phyloP scores from a whole-genome alignment of 164 flowering plant species.

The Protea cynaroides region DNA sequence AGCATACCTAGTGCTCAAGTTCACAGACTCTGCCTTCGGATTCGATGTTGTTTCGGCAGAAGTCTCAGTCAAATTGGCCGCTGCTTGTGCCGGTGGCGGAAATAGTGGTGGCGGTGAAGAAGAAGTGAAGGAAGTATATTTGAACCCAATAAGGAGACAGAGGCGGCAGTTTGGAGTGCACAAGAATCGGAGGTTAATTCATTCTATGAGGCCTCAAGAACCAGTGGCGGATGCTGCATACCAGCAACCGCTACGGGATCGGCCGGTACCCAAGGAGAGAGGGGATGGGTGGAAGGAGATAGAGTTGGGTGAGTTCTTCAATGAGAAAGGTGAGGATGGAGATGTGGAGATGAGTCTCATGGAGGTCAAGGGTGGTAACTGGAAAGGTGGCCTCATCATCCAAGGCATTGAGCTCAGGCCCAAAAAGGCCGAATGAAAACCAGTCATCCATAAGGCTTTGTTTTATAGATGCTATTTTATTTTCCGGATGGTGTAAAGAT shows the following conservation, averaged over 20 bases:
- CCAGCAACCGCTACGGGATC: too few species aligned
- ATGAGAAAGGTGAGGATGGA: slow-evolving; percentile 14
- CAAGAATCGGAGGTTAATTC: too few species aligned
- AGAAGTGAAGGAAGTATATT: too few species aligned
- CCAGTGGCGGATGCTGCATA: too few species aligned
- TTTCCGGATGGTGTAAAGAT: too few species aligned
- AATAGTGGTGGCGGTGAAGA: too few species aligned
- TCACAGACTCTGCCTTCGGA: slow-evolving; percentile 3
- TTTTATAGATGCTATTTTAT: too few species aligned
- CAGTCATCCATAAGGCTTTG: too few species aligned
- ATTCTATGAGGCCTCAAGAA: too few species aligned
- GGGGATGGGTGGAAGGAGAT: slow-evolving; percentile 59
- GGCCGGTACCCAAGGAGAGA: slow-evolving; percentile 28
- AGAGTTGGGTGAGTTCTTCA: slow-evolving; percentile 42
- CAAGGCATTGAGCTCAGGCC: slow-evolving; percentile 51
- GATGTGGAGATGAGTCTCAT: slow-evolving; percentile 26
- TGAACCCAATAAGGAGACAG: too few species aligned
- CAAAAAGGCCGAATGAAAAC: slow-evolving; percentile 2
- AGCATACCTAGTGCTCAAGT: slow-evolving; percentile 32
- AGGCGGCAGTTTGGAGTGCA: too few species aligned
- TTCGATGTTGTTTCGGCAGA: slow-evolving; percentile 21
- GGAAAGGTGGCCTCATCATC: slow-evolving; percentile 40
- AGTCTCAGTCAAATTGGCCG: slow-evolving; percentile 13
- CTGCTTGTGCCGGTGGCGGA: too few species aligned
- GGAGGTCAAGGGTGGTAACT: slow-evolving; percentile 23